These are phyloP conservation scores for Didymosphaeria variabile DNA, from an alignment of 2,329 filamentous ascomycete species.

Conservation along the genomic window DNA sequence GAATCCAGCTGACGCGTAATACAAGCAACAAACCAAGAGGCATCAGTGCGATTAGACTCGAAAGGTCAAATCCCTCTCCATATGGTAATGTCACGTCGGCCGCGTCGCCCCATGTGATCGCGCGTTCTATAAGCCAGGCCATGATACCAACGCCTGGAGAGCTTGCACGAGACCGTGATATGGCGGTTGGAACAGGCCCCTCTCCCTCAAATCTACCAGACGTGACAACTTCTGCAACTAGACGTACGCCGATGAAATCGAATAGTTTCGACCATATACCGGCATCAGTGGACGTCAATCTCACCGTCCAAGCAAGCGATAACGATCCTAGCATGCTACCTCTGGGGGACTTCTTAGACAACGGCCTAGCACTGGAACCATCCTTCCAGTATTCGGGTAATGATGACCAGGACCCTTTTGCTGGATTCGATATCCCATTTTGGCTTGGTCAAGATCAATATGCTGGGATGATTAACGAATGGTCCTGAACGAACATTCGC, in stretches of 20 bases:
- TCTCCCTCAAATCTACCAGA: background rate
- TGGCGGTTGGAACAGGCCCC: background rate
- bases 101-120: constrained; percentile 11
- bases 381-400: constrained; percentile 7
- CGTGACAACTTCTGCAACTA: background rate
- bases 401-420: constrained; percentile 37
- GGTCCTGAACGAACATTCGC: background rate
- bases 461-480: constrained; percentile 32
- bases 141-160: constrained; percentile 15
- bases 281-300: background rate
- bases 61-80: background rate
- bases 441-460: constrained; percentile 49
- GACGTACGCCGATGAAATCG: background rate
- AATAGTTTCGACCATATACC: background rate
- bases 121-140: constrained; percentile 22
- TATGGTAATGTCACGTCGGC: background rate
- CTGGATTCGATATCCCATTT: constrained; percentile 48
- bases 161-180: background rate
- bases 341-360: background rate
- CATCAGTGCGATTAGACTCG: background rate
- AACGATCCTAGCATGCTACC: background rate
- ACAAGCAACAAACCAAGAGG: background rate
- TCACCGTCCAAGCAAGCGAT: background rate
- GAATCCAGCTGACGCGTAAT: constrained; percentile 25
- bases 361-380: background rate